These are phyloP conservation scores for Microbotryum silenes-acaulis DNA, from an alignment of 1,284 basidiomycete genomes.

Conservation along the genomic window DNA sequence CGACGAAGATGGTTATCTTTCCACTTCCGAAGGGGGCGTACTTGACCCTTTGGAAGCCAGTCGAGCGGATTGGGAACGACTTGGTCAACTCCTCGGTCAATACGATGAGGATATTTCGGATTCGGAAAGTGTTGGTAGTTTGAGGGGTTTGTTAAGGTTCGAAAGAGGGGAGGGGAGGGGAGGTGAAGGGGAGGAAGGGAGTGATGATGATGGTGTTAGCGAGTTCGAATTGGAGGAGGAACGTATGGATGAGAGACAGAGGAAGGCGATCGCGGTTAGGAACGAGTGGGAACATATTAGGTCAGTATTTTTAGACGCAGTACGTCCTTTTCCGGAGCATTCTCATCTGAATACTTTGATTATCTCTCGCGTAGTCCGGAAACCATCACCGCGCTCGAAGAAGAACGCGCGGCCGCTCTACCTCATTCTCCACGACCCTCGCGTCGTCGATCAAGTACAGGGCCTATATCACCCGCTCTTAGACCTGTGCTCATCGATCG, in stretches of 20 bases:
- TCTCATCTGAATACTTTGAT: not conserved
- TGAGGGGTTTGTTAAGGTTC: conserved; percentile 28
- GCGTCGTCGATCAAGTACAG: conserved; percentile 25
- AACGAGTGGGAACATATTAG: conserved; percentile 32
- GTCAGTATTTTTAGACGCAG: not conserved
- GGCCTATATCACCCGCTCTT: conserved; percentile 28
- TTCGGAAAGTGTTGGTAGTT: conserved; percentile 32
- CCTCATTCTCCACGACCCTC: conserved; percentile 18
- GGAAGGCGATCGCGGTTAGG: not conserved
- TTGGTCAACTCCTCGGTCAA: conserved; percentile 33
- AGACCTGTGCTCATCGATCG: conserved; percentile 31
- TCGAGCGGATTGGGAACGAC: conserved; percentile 33
- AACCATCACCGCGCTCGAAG: conserved; percentile 31
- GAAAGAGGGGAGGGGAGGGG: not conserved
- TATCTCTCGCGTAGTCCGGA: conserved; percentile 17
- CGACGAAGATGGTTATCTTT: not conserved
- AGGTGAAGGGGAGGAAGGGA: conserved; percentile 26
- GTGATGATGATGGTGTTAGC: conserved; percentile 28
- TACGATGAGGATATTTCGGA: conserved; percentile 32
- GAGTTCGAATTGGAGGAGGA: conserved; percentile 30
- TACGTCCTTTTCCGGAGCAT: too few species aligned
- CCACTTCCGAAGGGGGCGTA: not conserved
- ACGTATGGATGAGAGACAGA: conserved; percentile 9
- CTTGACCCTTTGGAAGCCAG: conserved; percentile 19
- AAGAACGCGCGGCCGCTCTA: conserved; percentile 19